phyloP scores from a whole-genome alignment of 2,329 filamentous ascomycete genomes.

The Neonectria neomacrospora region DNA sequence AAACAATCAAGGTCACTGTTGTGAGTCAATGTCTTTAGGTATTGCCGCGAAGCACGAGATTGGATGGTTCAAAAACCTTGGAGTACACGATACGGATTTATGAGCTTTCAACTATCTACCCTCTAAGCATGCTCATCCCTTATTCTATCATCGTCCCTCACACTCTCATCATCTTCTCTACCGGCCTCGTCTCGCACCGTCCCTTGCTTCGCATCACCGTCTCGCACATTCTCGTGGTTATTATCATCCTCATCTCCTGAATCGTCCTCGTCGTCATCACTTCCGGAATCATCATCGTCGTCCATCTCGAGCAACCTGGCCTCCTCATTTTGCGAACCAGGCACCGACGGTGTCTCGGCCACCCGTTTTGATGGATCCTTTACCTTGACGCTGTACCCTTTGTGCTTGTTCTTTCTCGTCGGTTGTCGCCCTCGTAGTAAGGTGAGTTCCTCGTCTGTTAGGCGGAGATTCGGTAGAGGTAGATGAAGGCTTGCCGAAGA shows the following conservation, averaged over 20 bases:
- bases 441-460: conserved; percentile 52
- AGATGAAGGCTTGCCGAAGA: conserved; percentile 48
- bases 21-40: neutral
- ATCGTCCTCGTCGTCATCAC: conserved; percentile 43
- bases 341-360: conserved; percentile 28
- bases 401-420: conserved; percentile 50
- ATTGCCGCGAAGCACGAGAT: neutral
- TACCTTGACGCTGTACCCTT: conserved; percentile 50
- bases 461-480: conserved; percentile 49
- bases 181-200: neutral
- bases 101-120: neutral
- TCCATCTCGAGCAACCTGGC: conserved; percentile 33
- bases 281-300: conserved; percentile 43
- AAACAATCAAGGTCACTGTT: neutral
- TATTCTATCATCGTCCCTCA: neutral
- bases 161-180: neutral
- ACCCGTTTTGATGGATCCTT: conserved; percentile 37
- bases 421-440: conserved; percentile 50
- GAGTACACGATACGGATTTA: neutral
- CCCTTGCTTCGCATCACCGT: neutral
- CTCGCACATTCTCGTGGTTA: conserved; percentile 6
- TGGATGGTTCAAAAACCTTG: neutral
- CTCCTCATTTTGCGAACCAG: conserved; percentile 42
- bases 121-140: neutral
- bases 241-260: conserved; percentile 39